Base-by-base conservation (phyloP, 805 yeast genomes). In the Ogataea salicorniae region DNA sequence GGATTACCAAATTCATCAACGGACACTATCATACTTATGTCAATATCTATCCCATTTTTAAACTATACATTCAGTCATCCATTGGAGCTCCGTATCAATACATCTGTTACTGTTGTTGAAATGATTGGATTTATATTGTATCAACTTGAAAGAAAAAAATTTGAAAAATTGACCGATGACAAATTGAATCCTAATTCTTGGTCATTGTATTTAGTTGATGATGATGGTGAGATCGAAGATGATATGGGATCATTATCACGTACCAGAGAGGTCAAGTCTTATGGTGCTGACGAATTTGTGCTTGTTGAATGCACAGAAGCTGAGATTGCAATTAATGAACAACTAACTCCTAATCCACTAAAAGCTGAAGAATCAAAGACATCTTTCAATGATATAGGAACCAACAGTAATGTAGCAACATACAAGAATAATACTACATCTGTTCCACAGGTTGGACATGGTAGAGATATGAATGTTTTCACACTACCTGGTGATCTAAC, bases 161-260 rank as follows among this genome's bases (percentile, higher is more conserved):
- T 13, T 7, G 34, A 39, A 5, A 18, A 22, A 14, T 17, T 39
- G 4, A 37, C 63, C 33, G 48, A 38, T 17, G 37, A 43, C 22
- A 52, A 46, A n/a, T 57, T 64, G 43, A 79, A 84, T 50, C 86
- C 91, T 0, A 84, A 85, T 57, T 64, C 67, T 49, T 89, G 95
- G 94, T 74, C 83, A 46, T 60, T 92, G 34, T 86, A 86, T 48
- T 72, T 92, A 20, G 90, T 86, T 1, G 99, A 94, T 62, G 98
- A 92, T 43, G 97, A 91, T 61, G 92, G 92, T 7, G 97, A 95
- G 43, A 83, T 87, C 36, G 90, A 88, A 46, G 99, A 95, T 55
- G 87, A 89, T 45, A 91, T 94, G 70, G 98, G 98, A 1, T 80
- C 91, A 1, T 69, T 94, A 46, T 92, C 85, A 40, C 71, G 97